Evolutionary conservation across 2,329 filamentous ascomycete species (phyloP).

Genomic region (Ophiosphaerella narmari): DNA sequence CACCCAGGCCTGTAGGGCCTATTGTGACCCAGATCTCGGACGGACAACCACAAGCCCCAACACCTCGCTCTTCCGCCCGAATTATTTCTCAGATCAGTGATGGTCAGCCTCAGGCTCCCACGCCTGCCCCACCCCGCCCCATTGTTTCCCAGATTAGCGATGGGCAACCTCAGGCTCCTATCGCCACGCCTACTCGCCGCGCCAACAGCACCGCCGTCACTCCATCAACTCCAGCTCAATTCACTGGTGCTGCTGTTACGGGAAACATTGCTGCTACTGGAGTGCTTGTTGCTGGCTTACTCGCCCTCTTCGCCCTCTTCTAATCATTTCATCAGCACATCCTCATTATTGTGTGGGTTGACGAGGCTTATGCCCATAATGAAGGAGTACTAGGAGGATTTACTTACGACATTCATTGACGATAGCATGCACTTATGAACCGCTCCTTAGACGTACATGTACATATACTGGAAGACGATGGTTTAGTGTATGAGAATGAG

Average conservation of each 20-base stretch:
- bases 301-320: constrained; percentile 36
- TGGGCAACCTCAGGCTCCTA: constrained; percentile 26
- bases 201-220: constrained; percentile 16
- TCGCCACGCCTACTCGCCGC: constrained; percentile 8
- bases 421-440: constrained; percentile 11
- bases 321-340: constrained; percentile 19
- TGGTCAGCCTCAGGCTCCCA: constrained; percentile 31
- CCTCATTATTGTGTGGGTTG: neutral
- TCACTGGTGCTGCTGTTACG: constrained; percentile 38
- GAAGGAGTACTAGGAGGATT: constrained; percentile 3
- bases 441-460: constrained; percentile 18
- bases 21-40: constrained; percentile 34
- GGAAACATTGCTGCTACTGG: constrained; percentile 24
- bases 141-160: constrained; percentile 34
- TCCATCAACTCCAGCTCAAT: constrained; percentile 20
- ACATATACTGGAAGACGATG: constrained; percentile 3
- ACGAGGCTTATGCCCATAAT: constrained; percentile 3
- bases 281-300: constrained; percentile 33
- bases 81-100: constrained; percentile 36
- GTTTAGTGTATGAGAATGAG: constrained; percentile 3
- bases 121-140: constrained; percentile 7
- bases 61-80: neutral
- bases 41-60: constrained; percentile 25
- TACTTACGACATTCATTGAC: constrained; percentile 16
- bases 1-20: constrained; percentile 3